Percentiles rank a stretch among this genome's conserved stretches.
These are phyloP conservation scores for Wickerhamomyces chambardii DNA, from an alignment of 805 yeast species.

Conservation along the genomic window DNA sequence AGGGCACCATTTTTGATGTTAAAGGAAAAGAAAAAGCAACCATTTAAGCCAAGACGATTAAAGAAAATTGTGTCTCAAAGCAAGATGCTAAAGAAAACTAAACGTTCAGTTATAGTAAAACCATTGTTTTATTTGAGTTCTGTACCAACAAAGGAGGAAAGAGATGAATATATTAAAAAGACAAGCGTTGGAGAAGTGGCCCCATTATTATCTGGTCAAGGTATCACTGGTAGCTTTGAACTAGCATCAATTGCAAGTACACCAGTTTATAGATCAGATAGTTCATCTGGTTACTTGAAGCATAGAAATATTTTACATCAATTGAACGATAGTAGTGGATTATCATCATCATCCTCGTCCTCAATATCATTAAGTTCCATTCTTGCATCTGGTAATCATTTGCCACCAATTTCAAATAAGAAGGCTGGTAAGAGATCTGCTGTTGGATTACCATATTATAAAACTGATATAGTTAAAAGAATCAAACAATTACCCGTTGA, in stretches of 20 bases:
- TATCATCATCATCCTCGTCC: constrained; percentile 1
- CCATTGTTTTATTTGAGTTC: constrained; percentile 3
- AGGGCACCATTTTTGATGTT: constrained; percentile 7
- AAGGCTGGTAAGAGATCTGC: constrained; percentile 15
- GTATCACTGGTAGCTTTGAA: constrained; percentile 19
- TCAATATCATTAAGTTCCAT: constrained; percentile 9
- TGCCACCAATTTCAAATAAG: constrained; percentile 10
- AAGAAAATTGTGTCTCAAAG: too few species aligned
- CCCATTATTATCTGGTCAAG: constrained; percentile 20
- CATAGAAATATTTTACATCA: constrained; percentile 8
- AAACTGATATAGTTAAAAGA: constrained; percentile 18
- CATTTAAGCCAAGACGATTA: too few species aligned
- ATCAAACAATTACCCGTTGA: constrained; percentile 21
- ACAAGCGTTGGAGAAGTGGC: constrained; percentile 11
- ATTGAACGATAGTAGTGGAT: constrained; percentile 3
- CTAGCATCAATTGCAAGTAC: constrained; percentile 12
- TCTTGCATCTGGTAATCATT: constrained; percentile 24
- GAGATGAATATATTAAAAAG: constrained; percentile 13
- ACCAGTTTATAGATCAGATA: constrained; percentile 15
- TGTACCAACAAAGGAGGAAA: constrained; percentile 15
- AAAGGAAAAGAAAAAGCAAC: constrained; percentile 1
- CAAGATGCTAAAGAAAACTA: neutral
- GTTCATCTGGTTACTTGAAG: constrained; percentile 1
- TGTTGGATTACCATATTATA: constrained; percentile 36
- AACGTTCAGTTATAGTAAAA: neutral